phyloP scores from a whole-genome alignment of 805 yeast species.

The Starmera caribaea region DNA sequence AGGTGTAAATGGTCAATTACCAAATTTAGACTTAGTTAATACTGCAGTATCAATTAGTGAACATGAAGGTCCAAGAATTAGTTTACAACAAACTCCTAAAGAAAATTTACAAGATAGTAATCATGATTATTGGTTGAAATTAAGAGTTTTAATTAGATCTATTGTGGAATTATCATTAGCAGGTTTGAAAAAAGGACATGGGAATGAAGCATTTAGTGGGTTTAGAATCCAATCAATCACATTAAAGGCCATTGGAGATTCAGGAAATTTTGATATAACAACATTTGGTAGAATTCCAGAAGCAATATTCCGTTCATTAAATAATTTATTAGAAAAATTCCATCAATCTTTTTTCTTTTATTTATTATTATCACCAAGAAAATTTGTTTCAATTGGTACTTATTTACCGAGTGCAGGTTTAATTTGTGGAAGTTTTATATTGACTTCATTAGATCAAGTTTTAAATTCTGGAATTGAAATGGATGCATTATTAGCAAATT shows the following conservation, averaged over 20 bases:
- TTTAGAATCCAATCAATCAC: constrained; percentile 94
- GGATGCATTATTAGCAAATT: constrained; percentile 13
- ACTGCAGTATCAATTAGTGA: constrained; percentile 64
- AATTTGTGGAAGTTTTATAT: constrained; percentile 55
- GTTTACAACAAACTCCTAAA: constrained; percentile 51
- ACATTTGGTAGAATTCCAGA: constrained; percentile 88
- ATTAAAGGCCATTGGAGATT: constrained; percentile 52
- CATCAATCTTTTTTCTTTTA: constrained; percentile 97
- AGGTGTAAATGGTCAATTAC: constrained; percentile 92
- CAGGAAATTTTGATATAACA: constrained; percentile 67
- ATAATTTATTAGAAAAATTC: constrained; percentile 87
- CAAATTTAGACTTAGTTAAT: constrained; percentile 84
- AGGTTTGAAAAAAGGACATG: constrained; percentile 53
- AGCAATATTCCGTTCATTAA: constrained; percentile 78
- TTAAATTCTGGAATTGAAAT: constrained; percentile 26
- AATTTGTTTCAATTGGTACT: constrained; percentile 89
- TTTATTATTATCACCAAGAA: constrained; percentile 63
- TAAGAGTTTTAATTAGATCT: constrained; percentile 51
- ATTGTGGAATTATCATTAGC: constrained; percentile 60
- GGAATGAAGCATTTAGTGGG: constrained; percentile 91
- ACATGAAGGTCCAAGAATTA: constrained; percentile 65
- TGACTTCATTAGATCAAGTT: constrained; percentile 53
- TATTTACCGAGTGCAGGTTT: constrained; percentile 81
- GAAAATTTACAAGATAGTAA: constrained; percentile 34
- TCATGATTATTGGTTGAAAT: constrained; percentile 39